Percentiles rank a stretch among this genome's conserved stretches.
Conservation (phyloP, 2,329 filamentous ascomycete species). For the Arachnomyces sp. region DNA sequence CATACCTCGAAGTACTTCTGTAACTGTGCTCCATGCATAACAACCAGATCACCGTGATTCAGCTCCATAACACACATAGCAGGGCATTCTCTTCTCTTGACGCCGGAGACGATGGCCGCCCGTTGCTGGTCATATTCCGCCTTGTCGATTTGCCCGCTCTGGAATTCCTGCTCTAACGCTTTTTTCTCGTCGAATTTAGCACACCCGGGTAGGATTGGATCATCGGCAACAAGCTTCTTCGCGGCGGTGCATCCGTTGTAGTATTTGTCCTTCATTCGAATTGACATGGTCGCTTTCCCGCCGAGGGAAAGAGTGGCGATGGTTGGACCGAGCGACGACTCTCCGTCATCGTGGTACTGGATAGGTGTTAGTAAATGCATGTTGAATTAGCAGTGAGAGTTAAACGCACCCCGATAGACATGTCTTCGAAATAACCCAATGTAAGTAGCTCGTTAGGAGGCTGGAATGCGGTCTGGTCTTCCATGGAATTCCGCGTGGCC, state of each 20-base stretch:
- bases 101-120: slow-evolving; percentile 18
- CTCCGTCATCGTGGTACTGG: slow-evolving; percentile 54
- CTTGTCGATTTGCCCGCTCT: slow-evolving; percentile 14
- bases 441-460: slow-evolving; percentile 51
- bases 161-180: slow-evolving; percentile 16
- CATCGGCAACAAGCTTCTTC: slow-evolving; percentile 16
- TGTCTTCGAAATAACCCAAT: slow-evolving; percentile 49
- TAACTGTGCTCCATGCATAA: slow-evolving; percentile 50
- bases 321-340: slow-evolving; percentile 47
- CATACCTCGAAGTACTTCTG: slow-evolving; percentile 49
- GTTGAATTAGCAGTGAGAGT: background rate
- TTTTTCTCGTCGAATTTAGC: slow-evolving; percentile 16
- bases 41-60: slow-evolving; percentile 49
- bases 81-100: slow-evolving; percentile 19
- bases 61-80: slow-evolving; percentile 39
- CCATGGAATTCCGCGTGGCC: slow-evolving; percentile 40
- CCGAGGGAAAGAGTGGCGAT: slow-evolving; percentile 51
- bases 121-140: slow-evolving; percentile 15
- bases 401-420: slow-evolving; percentile 43
- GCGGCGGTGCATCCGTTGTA: slow-evolving; percentile 20
- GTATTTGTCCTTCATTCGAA: slow-evolving; percentile 50
- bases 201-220: slow-evolving; percentile 28
- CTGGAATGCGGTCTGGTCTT: slow-evolving; percentile 16
- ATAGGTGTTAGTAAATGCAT: background rate
- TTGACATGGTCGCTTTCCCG: slow-evolving; percentile 43